Conservation (phyloP, 495 filamentous ascomycete species). For the Cenococcum geophilum region DNA sequence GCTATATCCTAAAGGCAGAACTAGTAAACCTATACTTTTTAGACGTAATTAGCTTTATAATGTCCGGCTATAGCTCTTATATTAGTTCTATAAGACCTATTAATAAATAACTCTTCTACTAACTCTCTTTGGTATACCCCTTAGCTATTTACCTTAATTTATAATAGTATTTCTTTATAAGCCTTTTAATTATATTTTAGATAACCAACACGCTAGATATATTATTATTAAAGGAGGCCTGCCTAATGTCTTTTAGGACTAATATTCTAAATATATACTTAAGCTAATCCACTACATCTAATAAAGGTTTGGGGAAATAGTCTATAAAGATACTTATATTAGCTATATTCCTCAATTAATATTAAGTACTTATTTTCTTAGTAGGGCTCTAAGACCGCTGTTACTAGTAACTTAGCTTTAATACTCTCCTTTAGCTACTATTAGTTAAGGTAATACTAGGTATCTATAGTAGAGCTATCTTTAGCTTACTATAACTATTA, state of each 20-base stretch:
- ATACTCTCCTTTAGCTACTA: slow-evolving; percentile 1
- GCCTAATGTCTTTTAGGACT: slow-evolving; percentile 1
- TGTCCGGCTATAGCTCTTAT: slow-evolving; percentile 2
- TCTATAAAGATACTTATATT: slow-evolving; percentile 7
- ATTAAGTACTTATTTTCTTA: slow-evolving; percentile 8
- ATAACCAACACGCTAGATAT: not conserved
- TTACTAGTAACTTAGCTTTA: slow-evolving; percentile 5
- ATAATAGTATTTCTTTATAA: slow-evolving; percentile 7
- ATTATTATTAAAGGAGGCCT: not conserved
- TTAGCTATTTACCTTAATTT: slow-evolving; percentile 12
- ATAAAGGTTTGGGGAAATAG: not conserved
- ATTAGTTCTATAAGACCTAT: slow-evolving; percentile 4
- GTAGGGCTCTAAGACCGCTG: slow-evolving; percentile 7
- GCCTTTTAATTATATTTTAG: slow-evolving; percentile 3
- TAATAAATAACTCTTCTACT: slow-evolving; percentile 10
- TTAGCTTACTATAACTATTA: not conserved
- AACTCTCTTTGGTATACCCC: not conserved
- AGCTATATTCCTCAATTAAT: slow-evolving; percentile 9
- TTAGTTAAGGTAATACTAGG: not conserved
- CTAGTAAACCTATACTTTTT: slow-evolving; percentile 1
- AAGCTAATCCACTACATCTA: slow-evolving; percentile 1
- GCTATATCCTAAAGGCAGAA: slow-evolving; percentile 1
- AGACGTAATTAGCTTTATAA: slow-evolving; percentile 1
- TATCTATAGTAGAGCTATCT: not conserved
- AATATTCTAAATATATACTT: slow-evolving; percentile 10